Base-by-base conservation (phyloP, 768 basidiomycete genomes). In the Mycena belliarum region DNA sequence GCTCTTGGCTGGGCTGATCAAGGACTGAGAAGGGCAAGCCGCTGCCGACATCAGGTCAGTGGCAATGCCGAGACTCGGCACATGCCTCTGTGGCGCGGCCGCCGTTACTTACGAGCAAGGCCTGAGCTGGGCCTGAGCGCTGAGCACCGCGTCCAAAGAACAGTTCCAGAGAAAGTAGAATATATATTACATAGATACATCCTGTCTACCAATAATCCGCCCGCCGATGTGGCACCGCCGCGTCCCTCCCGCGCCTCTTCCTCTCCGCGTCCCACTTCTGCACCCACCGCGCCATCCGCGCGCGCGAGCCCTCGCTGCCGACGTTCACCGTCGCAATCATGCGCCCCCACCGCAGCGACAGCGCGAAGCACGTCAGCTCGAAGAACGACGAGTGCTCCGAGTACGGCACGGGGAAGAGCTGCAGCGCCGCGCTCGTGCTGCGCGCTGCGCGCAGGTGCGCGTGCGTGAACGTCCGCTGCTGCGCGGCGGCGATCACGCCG, bases 251-350 rank as follows among this genome's bases (percentile, higher is more conserved):
- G 68, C 71, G 61, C 79, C 75, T 78, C 76, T 82, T 87, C 70
- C 83, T 85, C 73, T 97, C 95, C 32, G 77, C 81, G 59, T 91
- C 87, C 96, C 96, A 98, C 65, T 82, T 87, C 65, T 87, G 82
- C 46, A 98, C 79, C 96, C 95, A 98, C 61, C 82, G 83, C 25
- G 81, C 77, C 89, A 98, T 97, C 78, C 92, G 98, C 7, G 77
- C 84, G 50, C 95, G 76, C 29, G 90, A 86, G 8, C 62, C 71
- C 65, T 86, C 83, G 57, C 78, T 91, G 20, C 87, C 89, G 2
- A 95, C 87, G 63, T 95, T 96, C 37, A 95, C 97, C 0, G 97
- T 98, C 11, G 97, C 91, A 65, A 98, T 95, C 82, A 98, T 96
- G 69, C 85, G 88, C 0, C 75, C 79, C 89, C 87, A 96, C 61